Conservation (phyloP, 2,329 filamentous ascomycete species). For the Venturia carpophila region DNA sequence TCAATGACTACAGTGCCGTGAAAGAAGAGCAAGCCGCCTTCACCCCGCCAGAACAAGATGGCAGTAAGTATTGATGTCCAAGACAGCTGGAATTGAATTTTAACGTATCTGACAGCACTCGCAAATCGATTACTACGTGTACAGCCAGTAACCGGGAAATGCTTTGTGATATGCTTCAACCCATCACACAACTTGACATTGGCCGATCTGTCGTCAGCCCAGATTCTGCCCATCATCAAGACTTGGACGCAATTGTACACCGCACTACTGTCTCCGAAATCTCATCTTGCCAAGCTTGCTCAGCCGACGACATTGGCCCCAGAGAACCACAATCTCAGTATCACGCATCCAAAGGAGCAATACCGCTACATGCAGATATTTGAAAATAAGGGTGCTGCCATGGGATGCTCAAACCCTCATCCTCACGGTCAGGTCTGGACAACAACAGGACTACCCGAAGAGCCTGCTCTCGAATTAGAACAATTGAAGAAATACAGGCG, state of each 20-base stretch:
- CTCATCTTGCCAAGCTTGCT: constrained; percentile 49
- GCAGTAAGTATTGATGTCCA: constrained; percentile 34
- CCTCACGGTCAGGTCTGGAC: constrained; percentile 97
- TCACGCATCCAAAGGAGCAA: constrained; percentile 57
- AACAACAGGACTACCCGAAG: constrained; percentile 82
- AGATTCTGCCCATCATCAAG: constrained; percentile 76
- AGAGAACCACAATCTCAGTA: constrained; percentile 39
- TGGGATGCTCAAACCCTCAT: constrained; percentile 98
- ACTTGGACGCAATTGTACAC: constrained; percentile 91
- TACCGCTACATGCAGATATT: constrained; percentile 99
- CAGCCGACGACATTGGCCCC: constrained; percentile 31
- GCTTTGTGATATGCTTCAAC: constrained; percentile 94
- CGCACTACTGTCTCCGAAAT: constrained; percentile 65
- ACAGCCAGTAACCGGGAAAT: constrained; percentile 84
- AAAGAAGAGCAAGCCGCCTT: constrained; percentile 89
- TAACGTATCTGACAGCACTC: constrained; percentile 46
- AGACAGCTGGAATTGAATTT: neutral
- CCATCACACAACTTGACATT: constrained; percentile 84
- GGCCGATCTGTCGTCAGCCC: constrained; percentile 69
- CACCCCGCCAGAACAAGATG: constrained; percentile 42
- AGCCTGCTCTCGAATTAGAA: constrained; percentile 69
- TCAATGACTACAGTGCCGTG: constrained; percentile 96
- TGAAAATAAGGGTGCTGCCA: constrained; percentile 94
- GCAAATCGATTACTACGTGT: constrained; percentile 71
- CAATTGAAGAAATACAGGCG: constrained; percentile 71